Base-by-base conservation (phyloP, 129 eudicot species). In the Lactuca saligna region DNA sequence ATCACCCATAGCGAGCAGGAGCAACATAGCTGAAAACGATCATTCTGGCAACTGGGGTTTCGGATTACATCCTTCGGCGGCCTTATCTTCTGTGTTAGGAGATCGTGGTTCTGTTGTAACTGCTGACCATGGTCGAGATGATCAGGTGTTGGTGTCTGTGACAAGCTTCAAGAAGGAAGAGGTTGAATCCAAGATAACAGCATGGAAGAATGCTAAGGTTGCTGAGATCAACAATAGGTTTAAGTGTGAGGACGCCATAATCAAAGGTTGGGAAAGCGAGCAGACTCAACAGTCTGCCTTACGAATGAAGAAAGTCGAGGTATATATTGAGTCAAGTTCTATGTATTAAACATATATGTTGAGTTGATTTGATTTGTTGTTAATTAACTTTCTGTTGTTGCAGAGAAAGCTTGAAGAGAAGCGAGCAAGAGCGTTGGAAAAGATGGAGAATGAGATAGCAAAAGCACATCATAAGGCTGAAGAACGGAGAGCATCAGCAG, bases 301-400 rank as follows among this genome's bases (percentile, higher is more conserved):
- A 31, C 57, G 81, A 80, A 93, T 93, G 98, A 81, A 89, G 82
- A 89, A 85, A 84, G 76, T 93, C 58, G 98, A 93, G 95, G 98
- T 91, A 75, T 58, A 46, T 3, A 33, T 42, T 41, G 34, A 17
- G 4, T 68, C 0, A 16, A 44, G 42, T 7, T 65, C 58, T 46
- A 38, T 31, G 7, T 42, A 2, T 4, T 77, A 56, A 54, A 29
- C 17, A 50, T 46, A 12, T 69, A 3, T 0, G 25, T 46, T 70
- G 72, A 53, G 2, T 69, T n/a, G 17, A 17, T 3, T 31, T 6
- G 1, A 32, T 3, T 31, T 6, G 1, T 63, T 55, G 54, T 42
- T 55, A 7, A 10, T 9, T 54, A 0, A 1, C 29, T 66, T 56
- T 17, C 20, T 4, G 9, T 60, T 38, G 53, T 15, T 69, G 55